Evolutionary conservation across 345 rosid species (phyloP).

Genomic region (Arabis hirsuta): DNA sequence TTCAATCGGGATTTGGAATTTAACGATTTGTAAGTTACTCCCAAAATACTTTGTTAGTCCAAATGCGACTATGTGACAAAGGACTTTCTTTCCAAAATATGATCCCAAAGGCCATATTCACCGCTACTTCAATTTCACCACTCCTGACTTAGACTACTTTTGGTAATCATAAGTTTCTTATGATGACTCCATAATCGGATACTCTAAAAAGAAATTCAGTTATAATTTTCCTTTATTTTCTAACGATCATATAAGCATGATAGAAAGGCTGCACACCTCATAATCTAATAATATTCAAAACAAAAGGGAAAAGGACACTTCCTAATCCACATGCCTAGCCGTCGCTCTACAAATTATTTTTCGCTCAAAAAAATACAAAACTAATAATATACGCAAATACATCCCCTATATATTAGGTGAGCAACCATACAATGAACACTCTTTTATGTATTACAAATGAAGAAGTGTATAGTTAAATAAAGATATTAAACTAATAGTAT

Average conservation of each 20-base stretch:
- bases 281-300: slow-evolving; percentile 1
- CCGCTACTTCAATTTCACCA: slow-evolving; percentile 7
- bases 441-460: not conserved
- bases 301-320: slow-evolving; percentile 28
- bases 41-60: not conserved
- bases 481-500: not conserved
- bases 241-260: not conserved
- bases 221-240: not conserved
- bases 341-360: slow-evolving; percentile 24
- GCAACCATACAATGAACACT: slow-evolving; percentile 18
- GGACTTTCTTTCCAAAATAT: slow-evolving; percentile 6
- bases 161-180: slow-evolving; percentile 4
- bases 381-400: not conserved
- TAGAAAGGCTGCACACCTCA: slow-evolving; percentile 30
- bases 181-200: slow-evolving; percentile 12
- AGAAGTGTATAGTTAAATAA: not conserved
- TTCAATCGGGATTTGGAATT: not conserved
- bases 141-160: slow-evolving; percentile 36
- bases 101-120: not conserved
- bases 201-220: not conserved
- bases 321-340: slow-evolving; percentile 47
- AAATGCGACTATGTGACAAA: slow-evolving; percentile 28
- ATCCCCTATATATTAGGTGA: slow-evolving; percentile 15
- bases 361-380: slow-evolving; percentile 2
- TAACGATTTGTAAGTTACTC: too few relatives aligned